phyloP scores from a whole-genome alignment of 2,329 filamentous ascomycete species.

The Pseudogymnoascus sp. region DNA sequence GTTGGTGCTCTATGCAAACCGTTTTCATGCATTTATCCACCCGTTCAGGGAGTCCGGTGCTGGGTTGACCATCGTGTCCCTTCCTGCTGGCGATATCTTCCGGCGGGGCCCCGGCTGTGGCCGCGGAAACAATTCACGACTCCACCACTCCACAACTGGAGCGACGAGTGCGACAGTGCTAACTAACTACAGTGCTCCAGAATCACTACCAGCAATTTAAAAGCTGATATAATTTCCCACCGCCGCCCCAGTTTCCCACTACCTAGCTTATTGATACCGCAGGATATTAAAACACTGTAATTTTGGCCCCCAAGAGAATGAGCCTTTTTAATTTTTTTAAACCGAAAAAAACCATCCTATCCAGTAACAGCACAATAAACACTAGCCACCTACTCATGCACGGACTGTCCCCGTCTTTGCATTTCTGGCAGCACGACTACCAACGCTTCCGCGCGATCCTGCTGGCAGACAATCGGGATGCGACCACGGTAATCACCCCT shows the following conservation, averaged over 20 bases:
- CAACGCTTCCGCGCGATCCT: background rate
- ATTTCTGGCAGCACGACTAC: background rate
- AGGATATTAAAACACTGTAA: background rate
- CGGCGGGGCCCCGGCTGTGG: slow-evolving; percentile 3
- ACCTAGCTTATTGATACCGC: slow-evolving; percentile 2
- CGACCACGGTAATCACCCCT: background rate
- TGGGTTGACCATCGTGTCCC: background rate
- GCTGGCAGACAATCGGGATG: background rate
- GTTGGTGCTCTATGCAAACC: background rate
- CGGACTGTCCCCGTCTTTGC: background rate
- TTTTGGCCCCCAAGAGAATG: background rate
- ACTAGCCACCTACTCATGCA: background rate
- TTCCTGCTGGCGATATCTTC: slow-evolving; percentile 4
- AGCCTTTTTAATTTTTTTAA: background rate
- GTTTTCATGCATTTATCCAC: slow-evolving; percentile 1
- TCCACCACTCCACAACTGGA: slow-evolving; percentile 5
- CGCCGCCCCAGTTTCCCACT: background rate
- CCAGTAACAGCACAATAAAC: background rate
- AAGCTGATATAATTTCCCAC: background rate
- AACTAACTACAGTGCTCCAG: background rate
- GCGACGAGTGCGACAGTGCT: background rate
- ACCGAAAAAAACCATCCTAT: background rate
- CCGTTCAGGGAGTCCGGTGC: background rate
- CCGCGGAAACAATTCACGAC: slow-evolving; percentile 1
- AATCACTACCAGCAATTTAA: background rate